phyloP scores from a whole-genome alignment of 2,329 filamentous ascomycete genomes.

The Cercospora sojina region DNA sequence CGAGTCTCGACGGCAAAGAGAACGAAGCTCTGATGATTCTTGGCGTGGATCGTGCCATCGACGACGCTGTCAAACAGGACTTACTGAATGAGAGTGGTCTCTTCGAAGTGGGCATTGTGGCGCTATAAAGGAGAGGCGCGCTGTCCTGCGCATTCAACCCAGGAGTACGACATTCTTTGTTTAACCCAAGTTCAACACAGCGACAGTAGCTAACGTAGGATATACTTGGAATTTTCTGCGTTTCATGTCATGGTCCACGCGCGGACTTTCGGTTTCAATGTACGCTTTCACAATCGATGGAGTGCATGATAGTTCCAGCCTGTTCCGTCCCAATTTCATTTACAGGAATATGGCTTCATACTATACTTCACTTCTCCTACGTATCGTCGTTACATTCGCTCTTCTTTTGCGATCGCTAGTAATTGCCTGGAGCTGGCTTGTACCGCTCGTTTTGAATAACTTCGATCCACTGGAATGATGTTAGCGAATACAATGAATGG shows the following conservation, averaged over 20 bases:
- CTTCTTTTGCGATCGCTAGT: slow-evolving; percentile 5
- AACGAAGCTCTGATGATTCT: slow-evolving; percentile 81
- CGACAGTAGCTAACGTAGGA: not conserved
- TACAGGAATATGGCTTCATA: not conserved
- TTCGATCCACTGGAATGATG: slow-evolving; percentile 19
- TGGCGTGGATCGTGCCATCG: slow-evolving; percentile 67
- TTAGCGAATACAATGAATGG: not conserved
- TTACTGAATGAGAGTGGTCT: slow-evolving; percentile 54
- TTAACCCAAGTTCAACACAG: not conserved
- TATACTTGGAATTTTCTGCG: not conserved
- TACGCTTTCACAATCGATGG: not conserved
- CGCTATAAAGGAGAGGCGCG: slow-evolving; percentile 11
- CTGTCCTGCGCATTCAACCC: not conserved
- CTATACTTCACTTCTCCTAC: not conserved
- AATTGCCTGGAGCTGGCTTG: slow-evolving; percentile 23
- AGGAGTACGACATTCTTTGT: not conserved
- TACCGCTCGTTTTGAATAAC: slow-evolving; percentile 27
- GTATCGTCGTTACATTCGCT: not conserved
- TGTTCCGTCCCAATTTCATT: not conserved
- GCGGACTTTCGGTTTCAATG: not conserved
- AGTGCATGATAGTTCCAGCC: not conserved
- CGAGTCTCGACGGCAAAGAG: slow-evolving; percentile 31
- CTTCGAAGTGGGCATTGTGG: slow-evolving; percentile 54
- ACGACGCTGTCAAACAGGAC: slow-evolving; percentile 53
- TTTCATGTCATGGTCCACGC: not conserved